phyloP scores from a whole-genome alignment of 208 protist species.

The Crithidia thermophila region DNA sequence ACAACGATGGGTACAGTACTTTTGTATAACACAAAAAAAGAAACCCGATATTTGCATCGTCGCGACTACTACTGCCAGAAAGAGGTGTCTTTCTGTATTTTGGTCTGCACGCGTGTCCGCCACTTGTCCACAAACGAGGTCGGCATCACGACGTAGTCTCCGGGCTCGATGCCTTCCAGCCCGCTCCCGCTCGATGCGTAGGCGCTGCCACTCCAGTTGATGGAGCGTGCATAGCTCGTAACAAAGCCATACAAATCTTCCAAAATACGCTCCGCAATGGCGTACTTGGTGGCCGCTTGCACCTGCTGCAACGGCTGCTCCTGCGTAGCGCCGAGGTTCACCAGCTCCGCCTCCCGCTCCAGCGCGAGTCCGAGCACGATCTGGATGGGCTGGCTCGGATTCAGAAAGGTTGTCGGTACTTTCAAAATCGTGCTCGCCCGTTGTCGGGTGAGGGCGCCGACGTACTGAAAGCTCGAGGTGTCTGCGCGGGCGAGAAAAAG shows the following conservation, averaged over 20 bases:
- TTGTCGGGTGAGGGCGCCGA: conserved; percentile 63
- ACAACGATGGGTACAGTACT: too few relatives aligned
- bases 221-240: conserved; percentile 52
- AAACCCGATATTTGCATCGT: too few relatives aligned
- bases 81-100: conserved; percentile 61
- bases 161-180: conserved; percentile 24
- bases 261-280: conserved; percentile 68
- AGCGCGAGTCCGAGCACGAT: conserved; percentile 68
- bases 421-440: conserved; percentile 60
- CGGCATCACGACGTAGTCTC: conserved; percentile 75
- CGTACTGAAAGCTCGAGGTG: conserved; percentile 59
- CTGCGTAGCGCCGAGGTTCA: conserved; percentile 53
- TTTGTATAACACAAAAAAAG: too few relatives aligned
- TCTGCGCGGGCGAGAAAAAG: conserved; percentile 69
- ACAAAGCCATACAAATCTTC: conserved; percentile 81
- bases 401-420: conserved; percentile 45
- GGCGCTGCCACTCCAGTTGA: conserved; percentile 11
- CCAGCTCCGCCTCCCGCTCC: conserved; percentile 53
- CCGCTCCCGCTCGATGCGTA: background rate
- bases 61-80: conserved; percentile 70
- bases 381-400: conserved; percentile 27
- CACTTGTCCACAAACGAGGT: conserved; percentile 75
- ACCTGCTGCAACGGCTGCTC: conserved; percentile 50
- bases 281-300: conserved; percentile 56
- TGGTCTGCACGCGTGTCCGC: conserved; percentile 44